These are phyloP conservation scores for Acacia confusa DNA, from an alignment of 306 rosid species.

Conservation along the genomic window DNA sequence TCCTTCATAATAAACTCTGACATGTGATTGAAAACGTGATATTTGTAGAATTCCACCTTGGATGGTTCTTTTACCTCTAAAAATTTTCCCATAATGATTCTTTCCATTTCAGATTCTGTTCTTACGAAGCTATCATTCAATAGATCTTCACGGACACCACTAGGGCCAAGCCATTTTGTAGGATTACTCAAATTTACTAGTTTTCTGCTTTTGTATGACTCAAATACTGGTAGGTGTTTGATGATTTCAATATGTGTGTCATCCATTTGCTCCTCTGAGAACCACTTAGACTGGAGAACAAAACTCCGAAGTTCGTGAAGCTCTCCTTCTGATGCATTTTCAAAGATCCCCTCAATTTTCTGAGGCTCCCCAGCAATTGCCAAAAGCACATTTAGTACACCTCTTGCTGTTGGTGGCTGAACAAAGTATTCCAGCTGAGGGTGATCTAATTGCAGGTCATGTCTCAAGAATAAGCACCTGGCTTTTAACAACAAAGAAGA, in stretches of 20 bases:
- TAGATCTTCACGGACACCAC: slow-evolving; percentile 69
- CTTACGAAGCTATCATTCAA: slow-evolving; percentile 81
- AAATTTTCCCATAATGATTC: slow-evolving; percentile 67
- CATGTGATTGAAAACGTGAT: slow-evolving; percentile 74
- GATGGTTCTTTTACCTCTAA: slow-evolving; percentile 75
- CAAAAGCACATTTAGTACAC: slow-evolving; percentile 73
- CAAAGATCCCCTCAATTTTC: slow-evolving; percentile 68
- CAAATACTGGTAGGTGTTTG: slow-evolving; percentile 82
- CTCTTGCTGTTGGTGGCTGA: slow-evolving; percentile 76
- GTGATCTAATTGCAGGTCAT: slow-evolving; percentile 76
- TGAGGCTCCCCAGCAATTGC: slow-evolving; percentile 73
- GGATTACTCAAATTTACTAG: slow-evolving; percentile 78
- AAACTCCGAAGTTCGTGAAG: slow-evolving; percentile 91
- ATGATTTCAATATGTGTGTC: slow-evolving; percentile 59
- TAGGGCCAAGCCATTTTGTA: slow-evolving; percentile 84
- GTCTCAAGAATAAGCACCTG: slow-evolving; percentile 81
- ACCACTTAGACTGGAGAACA: slow-evolving; percentile 97
- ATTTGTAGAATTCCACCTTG: slow-evolving; percentile 75
- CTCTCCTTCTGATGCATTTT: slow-evolving; percentile 82
- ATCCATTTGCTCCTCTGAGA: slow-evolving; percentile 72
- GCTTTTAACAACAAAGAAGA: slow-evolving; percentile 77
- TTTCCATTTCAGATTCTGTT: slow-evolving; percentile 78
- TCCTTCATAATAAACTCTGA: slow-evolving; percentile 60
- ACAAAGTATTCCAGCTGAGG: slow-evolving; percentile 76
- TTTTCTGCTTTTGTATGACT: slow-evolving; percentile 77